Evolutionary conservation across 2,329 filamentous ascomycete genomes (phyloP), one percentile per base, ranked within the genome.

Genomic region (Acrocalymma vagum): DNA sequence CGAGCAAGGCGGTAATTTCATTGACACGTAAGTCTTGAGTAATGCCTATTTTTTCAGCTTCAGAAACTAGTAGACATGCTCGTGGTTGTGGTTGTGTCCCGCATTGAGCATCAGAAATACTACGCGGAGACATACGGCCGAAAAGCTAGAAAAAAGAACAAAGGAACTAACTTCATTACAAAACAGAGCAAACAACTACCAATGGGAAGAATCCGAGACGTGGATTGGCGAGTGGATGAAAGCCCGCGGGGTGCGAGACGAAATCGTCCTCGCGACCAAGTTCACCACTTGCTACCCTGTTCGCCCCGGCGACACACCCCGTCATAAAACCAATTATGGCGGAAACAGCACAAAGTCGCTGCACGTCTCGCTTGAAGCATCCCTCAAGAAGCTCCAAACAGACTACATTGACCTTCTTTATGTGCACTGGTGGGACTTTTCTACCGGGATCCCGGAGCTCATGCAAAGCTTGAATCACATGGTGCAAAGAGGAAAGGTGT

Each of bases 231-330:
- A 79, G 43, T 81, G 78, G 78, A 70, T 81, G 70, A 60, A 70
- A 4, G 31, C 58, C 20, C 71, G 72, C 29, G 58, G 66, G 9
- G 70, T 69, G 29, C 73, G 77, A 7, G 75, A 80, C 49, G 59
- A 80, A 49, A 74, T 82, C 30, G 75, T 82, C 21, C 53, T 83
- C 14, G 77, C 79, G 0, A 82, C 79, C 13, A 82, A 82, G 56
- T 83, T 74, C 61, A 75, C 76, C 1, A 67, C 63, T 1, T 47
- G 38, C 24, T 65, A 52, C 29, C 58, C 58, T 1, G 37, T 62
- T 13, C 52, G 49, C 15, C 64, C 51, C 1, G 39, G 46, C 20
- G 55, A 62, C 6, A 36, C 45, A 44, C 56, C 56, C n/a, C 59
- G 56, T 44, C 34, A 59, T 55, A 25, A 51, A 53, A 47, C 48